These are phyloP conservation scores for Fusarium pilosicola DNA, from an alignment of 2,329 filamentous ascomycete genomes.

Conservation along the genomic window DNA sequence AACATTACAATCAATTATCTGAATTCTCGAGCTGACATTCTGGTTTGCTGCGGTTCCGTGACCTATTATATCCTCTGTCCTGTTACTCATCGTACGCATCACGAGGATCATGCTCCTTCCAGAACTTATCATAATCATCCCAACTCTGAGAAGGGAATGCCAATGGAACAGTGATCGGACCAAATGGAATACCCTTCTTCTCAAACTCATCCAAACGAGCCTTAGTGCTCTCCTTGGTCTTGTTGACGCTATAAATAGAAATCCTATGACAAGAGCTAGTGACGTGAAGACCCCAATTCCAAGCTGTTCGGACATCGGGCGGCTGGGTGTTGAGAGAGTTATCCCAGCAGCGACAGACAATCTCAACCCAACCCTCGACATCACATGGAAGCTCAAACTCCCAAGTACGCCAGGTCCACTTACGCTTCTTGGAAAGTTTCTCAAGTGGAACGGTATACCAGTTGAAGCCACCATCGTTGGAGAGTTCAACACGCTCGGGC, in stretches of 20 bases:
- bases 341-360: slow-evolving; percentile 69
- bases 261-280: slow-evolving; percentile 70
- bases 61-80: neutral
- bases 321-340: slow-evolving; percentile 71
- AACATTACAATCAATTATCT: neutral
- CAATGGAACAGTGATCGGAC: slow-evolving; percentile 64
- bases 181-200: slow-evolving; percentile 56
- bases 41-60: neutral
- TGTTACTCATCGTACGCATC: slow-evolving; percentile 39
- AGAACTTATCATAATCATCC: slow-evolving; percentile 57
- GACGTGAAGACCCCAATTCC: slow-evolving; percentile 75
- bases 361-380: slow-evolving; percentile 69
- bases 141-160: slow-evolving; percentile 60
- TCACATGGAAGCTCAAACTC: slow-evolving; percentile 70
- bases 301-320: slow-evolving; percentile 62
- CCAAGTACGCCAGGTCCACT: slow-evolving; percentile 73
- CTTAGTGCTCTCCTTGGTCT: slow-evolving; percentile 57
- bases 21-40: neutral
- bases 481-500: slow-evolving; percentile 72
- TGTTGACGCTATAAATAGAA: slow-evolving; percentile 71
- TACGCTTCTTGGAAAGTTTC: slow-evolving; percentile 70
- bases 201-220: slow-evolving; percentile 63
- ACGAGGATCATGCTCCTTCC: slow-evolving; percentile 42
- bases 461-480: slow-evolving; percentile 68
- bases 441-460: slow-evolving; percentile 72